Evolutionary conservation across 164 flowering plant species (phyloP), one percentile per base, ranked within the genome.

Genomic region (Euptelea pleiosperma): DNA sequence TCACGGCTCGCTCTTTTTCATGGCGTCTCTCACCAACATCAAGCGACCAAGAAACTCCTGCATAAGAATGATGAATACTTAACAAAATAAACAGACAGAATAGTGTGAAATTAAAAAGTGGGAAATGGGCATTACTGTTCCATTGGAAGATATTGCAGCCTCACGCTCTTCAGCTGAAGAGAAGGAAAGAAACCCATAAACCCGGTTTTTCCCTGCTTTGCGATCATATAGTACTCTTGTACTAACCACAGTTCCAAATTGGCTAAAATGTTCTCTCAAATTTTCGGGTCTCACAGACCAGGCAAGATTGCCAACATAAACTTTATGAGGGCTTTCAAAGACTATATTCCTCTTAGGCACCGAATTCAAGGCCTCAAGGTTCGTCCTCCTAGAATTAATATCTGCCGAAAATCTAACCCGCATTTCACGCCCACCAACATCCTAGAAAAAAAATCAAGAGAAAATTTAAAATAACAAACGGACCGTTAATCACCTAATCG

Each of bases 241-340:
- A 30, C 82, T 80, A 16, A 75, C 72, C 25, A 80, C 75, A 43
- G 57, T 70, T 24, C 84, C 84, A 65, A 75, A 80, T 37, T 61
- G 65, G 65, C 73, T 62, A 50, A 80, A 80, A 44, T 49, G 69
- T 24, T 64, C 58, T 36, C 70, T 77, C 70, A 80, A 52, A 10
- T 69, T 60, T 45, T 69, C 69, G 24, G 82, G 80, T 54, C 48
- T 67, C 37, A 63, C 62, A 41, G 57, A 37, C 77, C 78, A 71
- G 5, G 73, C 47, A 35, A 80, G 75, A 67, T 80, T 80, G 28
- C 84, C 84, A 56, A 75, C 73, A 54, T 80, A 77, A 4, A 72
- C 33, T 42, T 73, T 75, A 46, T 77, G 42, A 44, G 77, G 84
- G 56, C 68, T 69, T 61, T 80, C 84, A 61, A 71, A 73, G 24